Evolutionary conservation across 2,329 filamentous ascomycete genomes (phyloP), one percentile per base, ranked within the genome.

Genomic region (Claviceps pazoutovae): DNA sequence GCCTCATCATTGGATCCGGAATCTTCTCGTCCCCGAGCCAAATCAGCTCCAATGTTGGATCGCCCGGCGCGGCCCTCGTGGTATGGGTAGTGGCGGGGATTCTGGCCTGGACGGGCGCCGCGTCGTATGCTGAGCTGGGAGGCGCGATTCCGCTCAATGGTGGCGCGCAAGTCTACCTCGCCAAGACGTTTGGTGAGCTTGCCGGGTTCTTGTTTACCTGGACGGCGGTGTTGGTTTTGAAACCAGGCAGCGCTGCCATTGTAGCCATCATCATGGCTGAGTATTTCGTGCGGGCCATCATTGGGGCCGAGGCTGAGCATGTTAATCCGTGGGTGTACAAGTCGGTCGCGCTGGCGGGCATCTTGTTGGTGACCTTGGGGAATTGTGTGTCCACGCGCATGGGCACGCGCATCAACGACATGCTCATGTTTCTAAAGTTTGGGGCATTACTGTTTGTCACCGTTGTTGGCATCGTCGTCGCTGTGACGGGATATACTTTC

Each of bases 251-350:
- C 41, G 84, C 89, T 9, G 93, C 93, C 55, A 98, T 98, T 63
- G 88, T 98, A 57, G 79, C 91, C 57, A 96, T 98, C 59, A 96
- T 98, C 62, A 96, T 97, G 74, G 93, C 93, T 44, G 93, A 98
- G 69, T 98, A 98, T 64, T 73, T 95, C n/a, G 88, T 96, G 50
- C 79, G 89, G 46, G 90, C 89, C 14, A 77, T 86, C 44, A 84
- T 95, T 53, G 90, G 90, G 8, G 82, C 89, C n/a, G 88, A 95
- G 53, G 86, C 86, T 2, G 83, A 86, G 61, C 81, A 82, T 23
- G 78, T 89, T 51, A 93, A 80, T 62, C 79, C 82, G 1, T 97
- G 91, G 90, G 79, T 96, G 62, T 89, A 87, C 72, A 98, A 97
- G 71, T 78, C 75, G 2, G 86, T 96, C 36, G 93, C 90, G 1